A percentile compares a stretch with the other conserved stretches of the same genome.
Conservation (phyloP, 2,329 filamentous ascomycete species). For the Aureobasidium musti region DNA sequence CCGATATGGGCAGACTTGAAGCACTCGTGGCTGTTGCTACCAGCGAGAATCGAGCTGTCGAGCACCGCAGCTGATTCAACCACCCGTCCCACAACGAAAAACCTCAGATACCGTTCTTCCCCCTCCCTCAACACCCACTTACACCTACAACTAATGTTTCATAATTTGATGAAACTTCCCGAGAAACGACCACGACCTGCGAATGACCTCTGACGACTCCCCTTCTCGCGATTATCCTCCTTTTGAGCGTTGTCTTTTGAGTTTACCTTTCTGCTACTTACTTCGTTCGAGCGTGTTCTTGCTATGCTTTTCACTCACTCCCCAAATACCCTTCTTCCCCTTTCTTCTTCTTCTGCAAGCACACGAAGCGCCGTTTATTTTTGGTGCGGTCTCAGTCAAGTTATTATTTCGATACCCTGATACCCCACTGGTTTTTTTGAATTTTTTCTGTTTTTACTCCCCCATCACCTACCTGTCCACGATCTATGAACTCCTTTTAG, state of each 20-base stretch:
- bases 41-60: constrained; percentile 49
- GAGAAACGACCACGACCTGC: constrained; percentile 10
- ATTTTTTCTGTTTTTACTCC: background rate
- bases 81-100: background rate
- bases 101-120: background rate
- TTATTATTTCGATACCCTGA: constrained; percentile 24
- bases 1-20: constrained; percentile 60
- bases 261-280: background rate
- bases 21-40: constrained; percentile 67
- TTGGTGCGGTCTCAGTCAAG: constrained; percentile 20
- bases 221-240: background rate
- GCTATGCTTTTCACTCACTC: background rate
- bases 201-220: background rate
- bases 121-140: background rate
- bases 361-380: background rate
- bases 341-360: constrained; percentile 1
- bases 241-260: background rate
- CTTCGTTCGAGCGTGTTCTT: background rate
- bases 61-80: constrained; percentile 14
- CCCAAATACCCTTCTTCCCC: constrained; percentile 10
- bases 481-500: background rate
- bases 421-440: constrained; percentile 10
- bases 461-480: background rate
- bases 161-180: constrained; percentile 12
- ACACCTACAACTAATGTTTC: constrained; percentile 19